These are phyloP conservation scores for Pichia paraexigua DNA, from an alignment of 805 yeast genomes.

Conservation along the genomic window DNA sequence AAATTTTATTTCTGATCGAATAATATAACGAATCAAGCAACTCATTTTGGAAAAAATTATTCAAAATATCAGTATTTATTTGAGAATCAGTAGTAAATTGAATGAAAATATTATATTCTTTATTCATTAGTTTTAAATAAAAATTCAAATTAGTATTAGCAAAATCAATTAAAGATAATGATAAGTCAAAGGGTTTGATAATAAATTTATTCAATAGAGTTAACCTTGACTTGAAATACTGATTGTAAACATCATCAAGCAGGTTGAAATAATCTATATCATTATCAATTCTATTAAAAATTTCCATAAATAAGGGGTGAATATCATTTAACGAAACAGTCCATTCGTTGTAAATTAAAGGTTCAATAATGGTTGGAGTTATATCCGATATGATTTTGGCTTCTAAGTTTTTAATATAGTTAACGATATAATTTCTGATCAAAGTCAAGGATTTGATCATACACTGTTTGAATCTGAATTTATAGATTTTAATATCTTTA, in stretches of 20 bases:
- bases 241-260: conserved; percentile 52
- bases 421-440: conserved; percentile 55
- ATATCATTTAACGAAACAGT: neutral
- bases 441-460: conserved; percentile 73
- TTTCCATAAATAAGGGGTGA: conserved; percentile 17
- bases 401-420: conserved; percentile 32
- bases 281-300: conserved; percentile 20
- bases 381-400: conserved; percentile 16
- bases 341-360: conserved; percentile 45
- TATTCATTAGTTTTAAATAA: conserved; percentile 50
- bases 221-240: conserved; percentile 53
- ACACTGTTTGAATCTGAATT: conserved; percentile 71
- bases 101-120: conserved; percentile 51
- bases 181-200: conserved; percentile 13
- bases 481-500: conserved; percentile 62
- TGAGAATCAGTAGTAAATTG: neutral
- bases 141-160: conserved; percentile 56
- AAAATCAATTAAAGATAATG: conserved; percentile 40
- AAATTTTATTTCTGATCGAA: conserved; percentile 51
- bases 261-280: conserved; percentile 55
- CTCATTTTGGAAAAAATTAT: conserved; percentile 47
- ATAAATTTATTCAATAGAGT: conserved; percentile 37
- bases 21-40: conserved; percentile 77
- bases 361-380: conserved; percentile 34
- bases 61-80: conserved; percentile 24